Base-by-base conservation (phyloP, 164 flowering plant species). In the Tetracentron sinense region DNA sequence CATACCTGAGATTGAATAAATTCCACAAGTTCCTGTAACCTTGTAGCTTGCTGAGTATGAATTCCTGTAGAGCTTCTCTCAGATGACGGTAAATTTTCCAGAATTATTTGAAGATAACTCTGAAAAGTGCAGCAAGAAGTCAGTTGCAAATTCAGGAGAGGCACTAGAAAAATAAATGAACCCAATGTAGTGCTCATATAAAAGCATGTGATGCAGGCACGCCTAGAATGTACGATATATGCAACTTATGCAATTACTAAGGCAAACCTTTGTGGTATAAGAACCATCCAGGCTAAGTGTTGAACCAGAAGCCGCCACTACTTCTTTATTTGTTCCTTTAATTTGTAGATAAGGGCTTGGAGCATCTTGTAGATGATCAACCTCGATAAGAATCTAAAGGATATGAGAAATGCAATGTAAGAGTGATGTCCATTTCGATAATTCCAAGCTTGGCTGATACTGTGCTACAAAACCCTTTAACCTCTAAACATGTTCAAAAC, bases 261-360 rank as follows among this genome's bases (percentile, higher is more conserved):
- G 48, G 31, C 73, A 56, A 71, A 95, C 99, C 97, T 95, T 91
- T n/a, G 99, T 95, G 46, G 99, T 95, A 62, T 95, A 95, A 60
- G 97, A 88, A 60, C 92, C 94, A 68, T 92, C 97, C 48, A 92
- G 76, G 67, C 75, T 79, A 28, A 95, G 88, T 25, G 81, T 69
- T 56, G 91, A 85, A 35, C 97, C 97, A 73, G 97, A 94, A 64
- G 90, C 85, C 51, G 82, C 81, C 42, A 92, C 99, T 54, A 88
- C 85, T 50, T 89, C 96, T 75, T 89, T 95, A 64, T 90, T 81
- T 46, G 83, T 80, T 66, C 97, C 99, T 76, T 95, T 95, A 30
- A 95, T 95, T 75, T 95, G 99, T 52, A 95, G 50, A 69, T 88
- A 95, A 50, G 96, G 89, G 72, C 79, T 79, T 31, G 89, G 84